A percentile compares a stretch with the other conserved stretches of the same genome.
phyloP scores from a whole-genome alignment of 176 grass and related monocot genomes.

The Oryza rufipogon region DNA sequence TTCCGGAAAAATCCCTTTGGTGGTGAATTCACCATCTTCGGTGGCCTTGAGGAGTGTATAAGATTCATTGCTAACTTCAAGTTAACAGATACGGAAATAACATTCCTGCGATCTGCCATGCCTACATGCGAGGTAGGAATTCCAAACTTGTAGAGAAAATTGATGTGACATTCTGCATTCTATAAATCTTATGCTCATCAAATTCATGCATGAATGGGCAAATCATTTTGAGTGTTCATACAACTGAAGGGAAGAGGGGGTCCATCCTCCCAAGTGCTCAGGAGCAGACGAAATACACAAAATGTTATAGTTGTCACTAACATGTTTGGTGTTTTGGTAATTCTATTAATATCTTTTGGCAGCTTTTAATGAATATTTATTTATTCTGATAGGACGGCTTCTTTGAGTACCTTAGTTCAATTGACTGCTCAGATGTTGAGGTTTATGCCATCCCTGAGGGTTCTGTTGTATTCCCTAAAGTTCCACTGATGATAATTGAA shows the following conservation, averaged over 20 bases:
- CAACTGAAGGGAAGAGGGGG: constrained; percentile 2
- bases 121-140: constrained; percentile 76
- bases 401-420: constrained; percentile 80
- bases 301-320: background rate
- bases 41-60: constrained; percentile 95
- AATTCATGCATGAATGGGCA: background rate
- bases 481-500: constrained; percentile 88
- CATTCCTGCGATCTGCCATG: constrained; percentile 66
- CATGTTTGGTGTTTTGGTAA: background rate
- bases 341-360: background rate
- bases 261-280: background rate
- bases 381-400: constrained; percentile 69
- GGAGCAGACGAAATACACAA: constrained; percentile 3
- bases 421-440: constrained; percentile 90
- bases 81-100: constrained; percentile 75
- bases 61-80: constrained; percentile 96
- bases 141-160: background rate
- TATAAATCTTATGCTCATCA: background rate
- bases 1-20: constrained; percentile 93
- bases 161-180: background rate
- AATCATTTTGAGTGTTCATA: background rate
- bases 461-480: constrained; percentile 93
- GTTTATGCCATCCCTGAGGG: constrained; percentile 92
- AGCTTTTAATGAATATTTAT: background rate
- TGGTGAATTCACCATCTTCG: constrained; percentile 93